Conservation (phyloP, 306 rosid genomes). For the Elaeagnus macrophylla region DNA sequence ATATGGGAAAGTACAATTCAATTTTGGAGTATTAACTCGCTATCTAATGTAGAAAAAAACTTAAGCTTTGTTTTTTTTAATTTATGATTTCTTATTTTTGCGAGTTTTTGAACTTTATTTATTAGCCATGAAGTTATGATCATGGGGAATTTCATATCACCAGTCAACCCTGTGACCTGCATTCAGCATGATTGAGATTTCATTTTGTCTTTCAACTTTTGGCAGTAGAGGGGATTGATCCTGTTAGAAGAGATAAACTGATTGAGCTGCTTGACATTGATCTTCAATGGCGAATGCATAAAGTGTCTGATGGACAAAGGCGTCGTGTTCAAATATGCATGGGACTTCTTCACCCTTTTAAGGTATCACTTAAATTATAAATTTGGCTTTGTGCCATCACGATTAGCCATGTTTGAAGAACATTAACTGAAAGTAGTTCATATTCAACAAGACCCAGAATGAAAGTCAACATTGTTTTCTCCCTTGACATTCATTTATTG, state of each 20-base stretch:
- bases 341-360: slow-evolving; percentile 90
- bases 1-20: no score
- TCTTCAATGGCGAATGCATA: slow-evolving; percentile 92
- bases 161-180: slow-evolving; percentile 2
- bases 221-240: slow-evolving; percentile 84
- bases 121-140: no score
- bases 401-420: background rate
- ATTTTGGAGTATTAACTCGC: no score
- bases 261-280: slow-evolving; percentile 88
- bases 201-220: slow-evolving; percentile 6
- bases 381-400: background rate
- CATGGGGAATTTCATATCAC: background rate
- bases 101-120: no score
- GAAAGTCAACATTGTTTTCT: background rate
- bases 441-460: background rate
- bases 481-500: background rate
- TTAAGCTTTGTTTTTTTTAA: no score
- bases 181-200: slow-evolving; percentile 5
- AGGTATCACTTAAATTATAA: slow-evolving; percentile 36
- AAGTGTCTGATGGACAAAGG: slow-evolving; percentile 96
- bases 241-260: slow-evolving; percentile 73
- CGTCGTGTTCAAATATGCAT: slow-evolving; percentile 96
- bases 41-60: no score
- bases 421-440: background rate
- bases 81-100: no score